These are phyloP conservation scores for Aspergillus udagawae DNA, from an alignment of 2,329 filamentous ascomycete species.

Conservation along the genomic window DNA sequence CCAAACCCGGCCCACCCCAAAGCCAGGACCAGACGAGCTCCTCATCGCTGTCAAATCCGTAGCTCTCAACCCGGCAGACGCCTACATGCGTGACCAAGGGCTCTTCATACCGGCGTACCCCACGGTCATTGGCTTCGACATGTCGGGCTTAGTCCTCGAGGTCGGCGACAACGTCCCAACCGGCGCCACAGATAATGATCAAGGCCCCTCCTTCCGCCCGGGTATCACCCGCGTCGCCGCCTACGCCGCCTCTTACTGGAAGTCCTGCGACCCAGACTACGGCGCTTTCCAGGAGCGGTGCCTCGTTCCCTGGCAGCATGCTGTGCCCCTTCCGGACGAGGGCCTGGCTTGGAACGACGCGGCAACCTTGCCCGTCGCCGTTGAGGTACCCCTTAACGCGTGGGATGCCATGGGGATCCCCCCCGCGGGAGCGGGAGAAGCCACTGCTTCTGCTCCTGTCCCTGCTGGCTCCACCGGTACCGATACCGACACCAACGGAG, in stretches of 20 bases:
- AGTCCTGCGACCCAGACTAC: slow-evolving; percentile 43
- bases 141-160: slow-evolving; percentile 42
- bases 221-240: slow-evolving; percentile 38
- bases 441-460: slow-evolving; percentile 1
- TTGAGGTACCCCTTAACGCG: slow-evolving; percentile 35
- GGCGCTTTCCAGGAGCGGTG: slow-evolving; percentile 46
- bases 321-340: slow-evolving; percentile 29
- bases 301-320: slow-evolving; percentile 43
- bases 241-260: slow-evolving; percentile 41
- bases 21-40: slow-evolving; percentile 45
- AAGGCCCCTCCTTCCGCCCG: slow-evolving; percentile 20
- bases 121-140: slow-evolving; percentile 37
- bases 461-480: too few relatives aligned
- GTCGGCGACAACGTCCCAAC: slow-evolving; percentile 39
- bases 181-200: slow-evolving; percentile 5
- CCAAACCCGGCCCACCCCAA: slow-evolving; percentile 40
- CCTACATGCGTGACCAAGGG: slow-evolving; percentile 40
- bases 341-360: slow-evolving; percentile 39
- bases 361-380: slow-evolving; percentile 39
- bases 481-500: too few relatives aligned
- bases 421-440: slow-evolving; percentile 9
- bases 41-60: slow-evolving; percentile 48
- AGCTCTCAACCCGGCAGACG: slow-evolving; percentile 49
- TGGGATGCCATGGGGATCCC: slow-evolving; percentile 40
- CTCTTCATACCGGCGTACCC: slow-evolving; percentile 42